These are phyloP conservation scores for Coniella vitis DNA, from an alignment of 2,329 filamentous ascomycete species.

Conservation along the genomic window DNA sequence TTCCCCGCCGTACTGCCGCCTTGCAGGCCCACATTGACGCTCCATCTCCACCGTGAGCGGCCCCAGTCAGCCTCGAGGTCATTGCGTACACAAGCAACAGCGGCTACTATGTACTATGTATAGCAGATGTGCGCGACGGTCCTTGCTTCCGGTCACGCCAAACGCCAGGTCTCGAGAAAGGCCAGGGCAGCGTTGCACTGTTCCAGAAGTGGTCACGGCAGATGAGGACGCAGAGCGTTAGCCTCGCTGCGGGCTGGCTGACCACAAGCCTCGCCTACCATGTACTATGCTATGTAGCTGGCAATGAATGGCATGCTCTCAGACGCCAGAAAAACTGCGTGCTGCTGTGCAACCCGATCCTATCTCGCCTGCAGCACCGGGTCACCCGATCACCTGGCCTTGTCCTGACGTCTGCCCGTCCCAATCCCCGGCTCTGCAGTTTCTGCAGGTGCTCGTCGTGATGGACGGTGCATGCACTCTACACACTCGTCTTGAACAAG, in stretches of 20 bases:
- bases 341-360: constrained; percentile 5
- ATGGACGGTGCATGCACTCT: too few species aligned
- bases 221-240: background rate
- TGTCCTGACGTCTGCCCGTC: constrained; percentile 3
- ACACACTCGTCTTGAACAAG: background rate
- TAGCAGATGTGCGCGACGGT: too few species aligned
- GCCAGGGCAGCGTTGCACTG: background rate
- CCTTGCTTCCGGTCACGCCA: too few species aligned
- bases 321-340: background rate
- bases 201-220: background rate
- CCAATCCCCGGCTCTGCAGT: background rate
- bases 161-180: too few species aligned
- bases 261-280: constrained; percentile 1
- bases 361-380: constrained; percentile 9
- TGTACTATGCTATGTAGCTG: too few species aligned
- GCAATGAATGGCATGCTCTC: constrained; percentile 4
- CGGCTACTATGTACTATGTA: too few species aligned
- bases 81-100: too few species aligned
- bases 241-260: background rate
- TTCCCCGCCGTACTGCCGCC: constrained; percentile 1
- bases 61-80: too few species aligned
- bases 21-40: background rate
- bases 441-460: background rate
- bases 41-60: too few species aligned
- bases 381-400: constrained; percentile 5